phyloP scores from a whole-genome alignment of 1,139 yeast genomes.

The Yamadazyma oceani region DNA sequence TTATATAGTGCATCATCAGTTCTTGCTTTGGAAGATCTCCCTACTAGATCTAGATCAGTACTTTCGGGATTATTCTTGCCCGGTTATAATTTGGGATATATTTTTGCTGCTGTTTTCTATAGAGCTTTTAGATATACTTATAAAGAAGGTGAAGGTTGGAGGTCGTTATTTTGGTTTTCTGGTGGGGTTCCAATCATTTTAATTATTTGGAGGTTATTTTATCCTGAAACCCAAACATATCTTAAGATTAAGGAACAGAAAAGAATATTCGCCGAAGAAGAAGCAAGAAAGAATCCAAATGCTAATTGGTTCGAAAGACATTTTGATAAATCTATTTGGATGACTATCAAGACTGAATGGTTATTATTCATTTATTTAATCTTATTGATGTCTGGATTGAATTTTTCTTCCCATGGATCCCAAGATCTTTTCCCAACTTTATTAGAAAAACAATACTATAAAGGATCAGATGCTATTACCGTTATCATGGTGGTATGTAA shows the following conservation, averaged over 20 bases:
- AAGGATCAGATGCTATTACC: constrained; percentile 36
- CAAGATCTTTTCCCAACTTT: constrained; percentile 55
- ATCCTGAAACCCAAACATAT: constrained; percentile 42
- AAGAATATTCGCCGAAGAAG: constrained; percentile 11
- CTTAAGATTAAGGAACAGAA: constrained; percentile 19
- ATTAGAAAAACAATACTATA: constrained; percentile 39
- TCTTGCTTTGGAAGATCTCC: constrained; percentile 38
- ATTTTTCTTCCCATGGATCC: constrained; percentile 56
- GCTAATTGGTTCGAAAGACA: constrained; percentile 9
- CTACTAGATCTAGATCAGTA: constrained; percentile 33
- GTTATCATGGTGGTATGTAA: constrained; percentile 48
- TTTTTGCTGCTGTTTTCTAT: constrained; percentile 36
- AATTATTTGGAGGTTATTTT: constrained; percentile 34
- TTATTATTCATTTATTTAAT: constrained; percentile 44
- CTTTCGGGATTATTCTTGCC: constrained; percentile 40
- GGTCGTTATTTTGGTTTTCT: constrained; percentile 43
- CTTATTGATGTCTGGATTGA: constrained; percentile 48
- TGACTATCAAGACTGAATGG: constrained; percentile 40
- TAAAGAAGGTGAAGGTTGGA: constrained; percentile 42
- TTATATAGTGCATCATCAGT: constrained; percentile 33
- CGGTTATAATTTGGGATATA: constrained; percentile 41
- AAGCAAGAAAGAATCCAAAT: constrained; percentile 5
- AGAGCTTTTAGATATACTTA: constrained; percentile 60
- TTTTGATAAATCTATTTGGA: constrained; percentile 17
- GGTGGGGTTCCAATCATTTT: constrained; percentile 44